Evolutionary conservation across 192 early-diverging fungal genomes (phyloP), one percentile per base, ranked within the genome.

Genomic region (Coemansia sp.): DNA sequence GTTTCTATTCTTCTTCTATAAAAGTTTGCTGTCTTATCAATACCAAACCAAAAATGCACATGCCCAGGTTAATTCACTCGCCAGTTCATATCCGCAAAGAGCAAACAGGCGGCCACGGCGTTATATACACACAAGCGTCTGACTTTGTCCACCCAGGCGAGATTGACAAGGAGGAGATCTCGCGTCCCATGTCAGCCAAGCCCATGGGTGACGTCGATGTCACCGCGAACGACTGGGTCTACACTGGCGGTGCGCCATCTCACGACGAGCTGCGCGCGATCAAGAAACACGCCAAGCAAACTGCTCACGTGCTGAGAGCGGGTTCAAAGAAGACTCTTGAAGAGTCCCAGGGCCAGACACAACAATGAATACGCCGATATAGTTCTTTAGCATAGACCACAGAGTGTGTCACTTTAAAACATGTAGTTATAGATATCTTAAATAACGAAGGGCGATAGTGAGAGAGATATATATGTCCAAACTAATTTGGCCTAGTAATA

Each of bases 151-250:
- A 74, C 29, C 75, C 74, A 3, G 41, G 46, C 15, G 57, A 68
- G 22, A 40, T 78, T 18, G 47, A 49, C n/a, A 83, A 83, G 61
- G 38, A 70, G 0, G 66, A 53, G 5, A 83, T 83, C 13, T 78
- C 80, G 10, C 46, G 46, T 1, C 80, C 80, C 22, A 44, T 83
- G 16, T 34, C 68, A 0, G 72, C 75, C 1, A 40, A 52, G 39
- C 69, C 66, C 20, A 83, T 83, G 80, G 75, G 75, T 44, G 38
- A 55, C 22, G 18, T 83, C 39, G 80, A 83, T 24, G 49, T 83
- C 15, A 83, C 80, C 15, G 80, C 80, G 6, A 78, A 72, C 64
- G 75, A 78, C 70, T 69, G 62, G 57, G 72, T 83, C 10, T 60
- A 55, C 41, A 71, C 68, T 63, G 69, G 62, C 43, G 57, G 69